Evolutionary conservation across 805 yeast species (phyloP), one percentile per base, ranked within the genome.

Genomic region (Teunomyces tritomae): DNA sequence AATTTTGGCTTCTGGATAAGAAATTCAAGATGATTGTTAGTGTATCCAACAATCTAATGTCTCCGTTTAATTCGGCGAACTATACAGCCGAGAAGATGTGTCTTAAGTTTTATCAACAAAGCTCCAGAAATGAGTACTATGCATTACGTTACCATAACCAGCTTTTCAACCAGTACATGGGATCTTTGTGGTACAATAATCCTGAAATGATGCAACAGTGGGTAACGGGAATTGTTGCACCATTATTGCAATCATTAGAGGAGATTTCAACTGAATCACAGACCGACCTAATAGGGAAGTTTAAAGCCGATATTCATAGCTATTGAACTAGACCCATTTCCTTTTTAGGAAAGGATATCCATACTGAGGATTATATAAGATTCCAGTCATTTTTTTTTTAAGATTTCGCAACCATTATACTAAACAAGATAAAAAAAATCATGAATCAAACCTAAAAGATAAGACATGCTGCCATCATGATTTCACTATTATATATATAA

Each of bases 111-210:
- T 37, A 32, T 16, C 35, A 30, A 11, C 28, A 39, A 7, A 46
- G 34, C 30, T 45, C 44, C 43, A 39, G 39, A 17, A 57, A 51
- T 43, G 49, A 40, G 33, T 51, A 35, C 36, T 45, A 29, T 36
- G 32, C 44, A 26, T 27, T 57, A 27, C 41, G 51, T 11, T 53
- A 53, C 40, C 41, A 49, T 37, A 36, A 48, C 29, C 60, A 56
- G 43, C 33, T 53, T 7, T 62, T 59, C 46, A 53, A 48, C 36
- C 66, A 62, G 46, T 58, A 52, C 45, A 35, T 58, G 29, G 64
- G 60, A 2, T 49, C 53, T 10, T 43, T 60, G n/a, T 37, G 44
- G 8, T 48, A 26, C 17, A 40, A 45, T 8, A 49, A 50, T 24
- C 35, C 47, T 9, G 30, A 32, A 6, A 28, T 28, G n/a, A 49